phyloP scores from a whole-genome alignment of 495 filamentous ascomycete genomes.

The Usnea hakonensis region DNA sequence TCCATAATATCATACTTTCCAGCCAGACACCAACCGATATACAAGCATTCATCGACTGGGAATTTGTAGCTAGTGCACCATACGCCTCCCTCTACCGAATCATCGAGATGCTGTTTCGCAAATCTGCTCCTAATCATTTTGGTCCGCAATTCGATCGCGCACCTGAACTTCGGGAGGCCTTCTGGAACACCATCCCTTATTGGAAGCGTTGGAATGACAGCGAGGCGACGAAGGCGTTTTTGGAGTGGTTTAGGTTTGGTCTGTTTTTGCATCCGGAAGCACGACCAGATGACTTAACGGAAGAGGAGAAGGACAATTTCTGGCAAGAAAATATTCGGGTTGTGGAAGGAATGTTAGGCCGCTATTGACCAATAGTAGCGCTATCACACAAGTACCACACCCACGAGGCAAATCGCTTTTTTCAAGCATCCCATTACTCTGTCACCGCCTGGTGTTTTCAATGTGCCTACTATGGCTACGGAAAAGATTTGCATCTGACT shows the following conservation, averaged over 20 bases:
- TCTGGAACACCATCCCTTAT: constrained; percentile 23
- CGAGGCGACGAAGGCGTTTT: constrained; percentile 19
- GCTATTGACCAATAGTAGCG: background rate
- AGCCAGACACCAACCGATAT: constrained; percentile 14
- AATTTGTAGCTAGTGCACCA: constrained; percentile 18
- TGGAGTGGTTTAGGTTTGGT: constrained; percentile 24
- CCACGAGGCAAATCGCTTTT: background rate
- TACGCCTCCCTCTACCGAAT: constrained; percentile 20
- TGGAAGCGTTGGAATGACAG: constrained; percentile 21
- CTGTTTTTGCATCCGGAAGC: constrained; percentile 20
- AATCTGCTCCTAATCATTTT: constrained; percentile 22
- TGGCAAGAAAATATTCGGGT: constrained; percentile 13
- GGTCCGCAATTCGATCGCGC: constrained; percentile 18
- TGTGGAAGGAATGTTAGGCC: constrained; percentile 6
- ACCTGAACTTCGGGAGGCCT: constrained; percentile 22
- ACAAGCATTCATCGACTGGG: constrained; percentile 25
- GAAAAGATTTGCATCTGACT: background rate
- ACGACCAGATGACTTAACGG: constrained; percentile 6
- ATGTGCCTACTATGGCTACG: background rate
- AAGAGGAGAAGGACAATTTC: constrained; percentile 9
- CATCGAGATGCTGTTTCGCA: constrained; percentile 25
- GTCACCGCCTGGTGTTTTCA: background rate
- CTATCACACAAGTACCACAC: background rate
- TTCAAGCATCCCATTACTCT: background rate
- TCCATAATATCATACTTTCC: constrained; percentile 24